phyloP scores from a whole-genome alignment of 306 rosid genomes.

The Cicer yamashitae region DNA sequence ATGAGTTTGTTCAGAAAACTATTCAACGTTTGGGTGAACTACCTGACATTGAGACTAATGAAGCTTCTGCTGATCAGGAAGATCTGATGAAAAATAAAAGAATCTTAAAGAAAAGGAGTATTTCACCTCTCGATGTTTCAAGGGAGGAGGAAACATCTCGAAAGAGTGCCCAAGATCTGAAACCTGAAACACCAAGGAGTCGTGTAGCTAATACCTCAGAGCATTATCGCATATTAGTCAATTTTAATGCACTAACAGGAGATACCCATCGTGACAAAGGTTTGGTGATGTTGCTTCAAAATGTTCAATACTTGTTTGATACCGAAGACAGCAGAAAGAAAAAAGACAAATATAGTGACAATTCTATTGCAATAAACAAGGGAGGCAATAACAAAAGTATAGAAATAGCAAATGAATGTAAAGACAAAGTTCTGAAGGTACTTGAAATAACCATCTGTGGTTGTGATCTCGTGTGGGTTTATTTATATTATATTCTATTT shows the following conservation, averaged over 20 bases:
- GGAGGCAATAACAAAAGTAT: conserved; percentile 50
- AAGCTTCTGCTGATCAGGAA: conserved; percentile 64
- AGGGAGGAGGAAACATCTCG: conserved; percentile 68
- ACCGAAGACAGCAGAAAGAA: conserved; percentile 46
- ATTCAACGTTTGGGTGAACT: conserved; percentile 73
- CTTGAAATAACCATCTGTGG: conserved; percentile 16
- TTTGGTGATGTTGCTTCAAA: conserved; percentile 76
- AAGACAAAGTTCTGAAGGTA: conserved; percentile 70
- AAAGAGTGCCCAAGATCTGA: conserved; percentile 63
- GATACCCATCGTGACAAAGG: conserved; percentile 80
- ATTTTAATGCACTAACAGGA: conserved; percentile 66
- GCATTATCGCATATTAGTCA: conserved; percentile 59
- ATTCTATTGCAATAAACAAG: conserved; percentile 49
- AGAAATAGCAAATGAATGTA: conserved; percentile 51
- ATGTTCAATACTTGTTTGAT: conserved; percentile 61
- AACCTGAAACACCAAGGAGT: conserved; percentile 81
- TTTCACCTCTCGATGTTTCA: conserved; percentile 80
- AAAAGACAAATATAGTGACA: conserved; percentile 60
- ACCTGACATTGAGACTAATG: conserved; percentile 78
- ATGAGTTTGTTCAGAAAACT: conserved; percentile 89
- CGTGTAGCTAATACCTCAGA: conserved; percentile 61
- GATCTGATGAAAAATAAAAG: conserved; percentile 71
- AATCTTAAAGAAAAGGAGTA: conserved; percentile 64
- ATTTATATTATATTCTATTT: conserved; percentile 23
- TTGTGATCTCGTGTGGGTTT: conserved; percentile 31